Percentiles rank a stretch among this genome's conserved stretches.
These are phyloP conservation scores for Ceratocystis cubensis DNA, from an alignment of 2,329 filamentous ascomycete genomes.

Conservation along the genomic window DNA sequence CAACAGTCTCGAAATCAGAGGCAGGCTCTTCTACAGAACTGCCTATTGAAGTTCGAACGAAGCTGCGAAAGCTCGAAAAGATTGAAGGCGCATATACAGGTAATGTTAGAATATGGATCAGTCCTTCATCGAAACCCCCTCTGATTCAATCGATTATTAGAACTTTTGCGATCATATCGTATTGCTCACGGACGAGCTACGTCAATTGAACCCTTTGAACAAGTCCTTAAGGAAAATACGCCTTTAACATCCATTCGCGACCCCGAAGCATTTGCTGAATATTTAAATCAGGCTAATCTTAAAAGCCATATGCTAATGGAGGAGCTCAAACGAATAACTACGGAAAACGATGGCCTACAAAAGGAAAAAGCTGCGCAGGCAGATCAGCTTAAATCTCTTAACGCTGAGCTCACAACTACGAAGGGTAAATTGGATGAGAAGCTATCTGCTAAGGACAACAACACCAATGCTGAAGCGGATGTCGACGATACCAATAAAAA, in stretches of 20 bases:
- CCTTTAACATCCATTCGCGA: conserved; percentile 81
- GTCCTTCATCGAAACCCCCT: neutral
- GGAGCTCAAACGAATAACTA: conserved; percentile 75
- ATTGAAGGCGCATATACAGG: conserved; percentile 78
- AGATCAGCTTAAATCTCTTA: conserved; percentile 31
- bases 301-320: conserved; percentile 90
- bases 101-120: conserved; percentile 30
- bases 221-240: conserved; percentile 79
- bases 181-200: conserved; percentile 78
- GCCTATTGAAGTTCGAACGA: conserved; percentile 59
- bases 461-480: conserved; percentile 28
- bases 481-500: conserved; percentile 26
- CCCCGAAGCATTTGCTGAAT: conserved; percentile 73
- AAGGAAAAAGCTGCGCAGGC: conserved; percentile 48
- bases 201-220: conserved; percentile 87
- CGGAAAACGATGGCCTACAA: conserved; percentile 68
- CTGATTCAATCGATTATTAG: conserved; percentile 32
- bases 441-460: conserved; percentile 18
- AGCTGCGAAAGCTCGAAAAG: conserved; percentile 77
- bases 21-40: conserved; percentile 39
- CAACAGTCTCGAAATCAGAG: neutral
- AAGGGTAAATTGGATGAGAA: conserved; percentile 25
- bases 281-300: conserved; percentile 71
- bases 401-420: conserved; percentile 37
- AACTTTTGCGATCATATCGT: conserved; percentile 81